Conservation (phyloP, 768 basidiomycete species). For the Collybia mongolica region DNA sequence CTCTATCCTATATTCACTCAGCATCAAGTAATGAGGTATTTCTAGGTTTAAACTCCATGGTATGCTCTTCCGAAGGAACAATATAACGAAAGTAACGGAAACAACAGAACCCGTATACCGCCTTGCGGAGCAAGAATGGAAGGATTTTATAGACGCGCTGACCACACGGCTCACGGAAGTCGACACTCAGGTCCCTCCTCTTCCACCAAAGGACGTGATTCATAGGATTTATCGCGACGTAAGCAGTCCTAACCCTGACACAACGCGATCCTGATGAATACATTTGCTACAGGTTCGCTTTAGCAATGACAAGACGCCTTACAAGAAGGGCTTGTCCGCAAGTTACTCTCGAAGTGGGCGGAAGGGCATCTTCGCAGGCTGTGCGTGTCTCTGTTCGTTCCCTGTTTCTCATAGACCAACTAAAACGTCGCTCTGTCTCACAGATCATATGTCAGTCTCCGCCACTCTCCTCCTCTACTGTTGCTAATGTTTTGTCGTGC, state of each 20-base stretch:
- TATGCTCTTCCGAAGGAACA: conserved; percentile 20
- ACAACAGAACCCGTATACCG: conserved; percentile 72
- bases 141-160: conserved; percentile 74
- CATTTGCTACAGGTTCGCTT: conserved; percentile 64
- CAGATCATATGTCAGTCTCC: conserved; percentile 59
- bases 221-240: conserved; percentile 95
- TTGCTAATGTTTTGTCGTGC: background rate
- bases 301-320: conserved; percentile 94
- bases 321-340: conserved; percentile 80
- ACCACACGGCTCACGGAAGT: conserved; percentile 65
- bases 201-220: conserved; percentile 90
- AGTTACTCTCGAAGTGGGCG: conserved; percentile 87
- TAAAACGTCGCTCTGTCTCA: background rate
- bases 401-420: background rate
- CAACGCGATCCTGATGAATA: too few relatives aligned
- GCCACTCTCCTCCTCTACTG: background rate
- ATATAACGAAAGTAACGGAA: background rate
- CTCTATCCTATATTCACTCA: background rate
- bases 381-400: conserved; percentile 45
- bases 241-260: conserved; percentile 12
- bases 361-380: conserved; percentile 87
- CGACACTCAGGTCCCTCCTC: conserved; percentile 81
- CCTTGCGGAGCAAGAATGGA: conserved; percentile 87
- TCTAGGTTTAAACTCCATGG: conserved; percentile 85
- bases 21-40: background rate